A percentile compares a stretch with the other conserved stretches of the same genome.
phyloP scores from a whole-genome alignment of 2,329 filamentous ascomycete genomes.

The Apiospora sp. region DNA sequence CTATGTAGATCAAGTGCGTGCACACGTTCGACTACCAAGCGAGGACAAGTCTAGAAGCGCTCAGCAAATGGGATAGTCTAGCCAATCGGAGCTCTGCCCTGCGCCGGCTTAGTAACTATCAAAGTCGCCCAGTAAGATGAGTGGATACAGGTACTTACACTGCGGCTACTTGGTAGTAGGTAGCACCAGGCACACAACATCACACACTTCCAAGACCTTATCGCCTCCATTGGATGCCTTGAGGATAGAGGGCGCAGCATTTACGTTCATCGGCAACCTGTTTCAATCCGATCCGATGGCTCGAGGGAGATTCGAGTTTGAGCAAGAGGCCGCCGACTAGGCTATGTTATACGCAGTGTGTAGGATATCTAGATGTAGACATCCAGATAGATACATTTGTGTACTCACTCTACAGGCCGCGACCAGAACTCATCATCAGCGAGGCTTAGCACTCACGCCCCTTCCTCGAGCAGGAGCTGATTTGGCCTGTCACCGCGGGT shows the following conservation, averaged over 20 bases:
- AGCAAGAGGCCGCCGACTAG: conserved; percentile 14
- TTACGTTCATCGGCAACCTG: neutral
- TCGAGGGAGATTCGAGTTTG: neutral
- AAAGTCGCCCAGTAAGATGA: neutral
- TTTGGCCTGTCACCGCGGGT: neutral
- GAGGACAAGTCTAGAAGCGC: neutral
- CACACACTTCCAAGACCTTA: conserved; percentile 4
- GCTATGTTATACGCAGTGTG: neutral
- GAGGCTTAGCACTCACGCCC: neutral
- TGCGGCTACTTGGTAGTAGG: neutral
- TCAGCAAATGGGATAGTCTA: neutral
- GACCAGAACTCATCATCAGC: neutral
- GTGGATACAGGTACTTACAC: neutral
- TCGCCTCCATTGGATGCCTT: neutral
- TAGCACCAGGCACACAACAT: neutral
- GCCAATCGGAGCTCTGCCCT: conserved; percentile 1
- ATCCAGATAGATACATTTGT: neutral
- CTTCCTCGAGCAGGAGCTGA: neutral
- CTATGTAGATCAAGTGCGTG: conserved; percentile 6
- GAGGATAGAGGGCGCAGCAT: neutral
- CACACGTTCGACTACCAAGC: neutral
- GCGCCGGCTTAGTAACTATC: neutral
- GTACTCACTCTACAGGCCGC: neutral
- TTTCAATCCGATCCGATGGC: neutral
- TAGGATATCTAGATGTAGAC: neutral